Evolutionary conservation across 2,329 filamentous ascomycete species (phyloP), one percentile per base, ranked within the genome.

Genomic region (Dryadomyces sulphureus): DNA sequence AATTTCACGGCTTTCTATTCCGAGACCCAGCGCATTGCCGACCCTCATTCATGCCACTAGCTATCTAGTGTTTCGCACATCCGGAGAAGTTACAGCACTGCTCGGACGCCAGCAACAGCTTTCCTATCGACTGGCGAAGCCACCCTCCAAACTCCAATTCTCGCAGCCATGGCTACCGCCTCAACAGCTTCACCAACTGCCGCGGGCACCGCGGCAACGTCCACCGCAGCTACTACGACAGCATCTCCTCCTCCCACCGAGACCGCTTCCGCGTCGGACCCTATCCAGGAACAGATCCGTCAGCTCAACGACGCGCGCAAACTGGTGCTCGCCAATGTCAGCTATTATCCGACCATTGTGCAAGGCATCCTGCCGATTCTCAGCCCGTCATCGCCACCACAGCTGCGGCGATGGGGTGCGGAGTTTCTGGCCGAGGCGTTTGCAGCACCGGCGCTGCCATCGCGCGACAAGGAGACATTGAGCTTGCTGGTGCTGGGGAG

Each of bases 401-500:
- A 94, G 63, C 69, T 96, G 57, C 83, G 88, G 63, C 73, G 89
- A 81, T 98, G 92, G 92, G 92, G 90, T 22, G 82, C 89, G 52
- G 89, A 95, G 50, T 98, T 98, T 59, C 71, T 98, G 38, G 88
- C 90, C 47, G 92, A 98, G 68, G 88, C 89, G 2, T 96, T 98
- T 65, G 83, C 92, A 48, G 93, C 86, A 49, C 92, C 93, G n/a
- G 78, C 83, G 20, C 72, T 96, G 56, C 69, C 81, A 19, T 70
- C 77, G 49, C 72, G 81, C 45, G 79, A 84, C 61, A 98, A 96
- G 70, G 86, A 81, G 69, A 79, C 79, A 50, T 70, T 92, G 65
- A 79, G 81, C 54, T 69, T 86, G 49, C 74, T 77, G 49, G 85
- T 94, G 49, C 66, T 98, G 57, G 81, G 87, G 54, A 84, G 82